Evolutionary conservation across 2,329 filamentous ascomycete genomes (phyloP).

Genomic region (Apiospora koreana): DNA sequence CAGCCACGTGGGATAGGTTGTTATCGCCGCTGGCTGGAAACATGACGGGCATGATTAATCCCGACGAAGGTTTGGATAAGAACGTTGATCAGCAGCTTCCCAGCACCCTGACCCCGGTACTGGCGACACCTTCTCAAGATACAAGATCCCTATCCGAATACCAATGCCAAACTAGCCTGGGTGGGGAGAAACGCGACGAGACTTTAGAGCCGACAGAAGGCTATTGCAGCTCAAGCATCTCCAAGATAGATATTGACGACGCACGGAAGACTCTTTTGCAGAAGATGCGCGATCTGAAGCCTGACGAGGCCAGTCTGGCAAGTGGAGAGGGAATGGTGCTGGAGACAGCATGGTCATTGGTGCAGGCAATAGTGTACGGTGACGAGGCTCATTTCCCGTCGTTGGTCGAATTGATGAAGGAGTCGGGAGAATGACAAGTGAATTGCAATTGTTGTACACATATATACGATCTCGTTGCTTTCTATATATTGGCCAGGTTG

Average conservation of each 20-base stretch:
- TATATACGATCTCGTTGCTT: background rate
- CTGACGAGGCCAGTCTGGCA: background rate
- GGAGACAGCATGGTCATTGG: constrained; percentile 3
- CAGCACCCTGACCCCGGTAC: background rate
- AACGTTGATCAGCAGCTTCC: background rate
- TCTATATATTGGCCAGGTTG: background rate
- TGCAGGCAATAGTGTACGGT: background rate
- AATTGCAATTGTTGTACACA: no score
- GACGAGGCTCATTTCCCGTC: background rate
- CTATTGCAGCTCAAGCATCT: background rate
- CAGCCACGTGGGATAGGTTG: background rate
- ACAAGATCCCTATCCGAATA: no score
- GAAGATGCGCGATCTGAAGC: background rate
- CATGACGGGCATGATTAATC: no score
- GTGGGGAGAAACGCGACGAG: background rate
- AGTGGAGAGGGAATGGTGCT: background rate
- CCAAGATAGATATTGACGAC: background rate
- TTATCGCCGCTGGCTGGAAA: background rate
- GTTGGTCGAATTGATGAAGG: background rate
- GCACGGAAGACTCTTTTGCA: background rate
- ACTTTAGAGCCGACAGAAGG: no score
- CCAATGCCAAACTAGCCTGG: background rate
- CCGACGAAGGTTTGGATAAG: background rate
- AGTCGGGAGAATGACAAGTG: background rate
- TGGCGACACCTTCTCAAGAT: background rate